phyloP scores from a whole-genome alignment of 352 stramenopile species.

The Aphanomyces cochlioides region DNA sequence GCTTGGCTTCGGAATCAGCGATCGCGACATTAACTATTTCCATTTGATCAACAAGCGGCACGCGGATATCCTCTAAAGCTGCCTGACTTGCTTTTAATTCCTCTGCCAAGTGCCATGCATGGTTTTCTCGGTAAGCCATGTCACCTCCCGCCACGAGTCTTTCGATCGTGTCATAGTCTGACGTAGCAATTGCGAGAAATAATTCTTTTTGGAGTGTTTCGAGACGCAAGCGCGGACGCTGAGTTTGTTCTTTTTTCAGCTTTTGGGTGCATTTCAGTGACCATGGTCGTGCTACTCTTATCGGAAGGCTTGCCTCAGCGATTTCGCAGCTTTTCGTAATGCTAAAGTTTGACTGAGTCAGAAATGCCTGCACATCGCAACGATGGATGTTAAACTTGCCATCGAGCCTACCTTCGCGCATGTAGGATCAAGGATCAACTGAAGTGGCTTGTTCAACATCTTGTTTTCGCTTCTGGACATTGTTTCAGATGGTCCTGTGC shows the following conservation, averaged over 20 bases:
- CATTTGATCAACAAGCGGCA: constrained; percentile 46
- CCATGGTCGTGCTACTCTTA: constrained; percentile 57
- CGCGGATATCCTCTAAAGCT: constrained; percentile 22
- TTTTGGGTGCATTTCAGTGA: constrained; percentile 55
- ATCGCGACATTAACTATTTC: constrained; percentile 62
- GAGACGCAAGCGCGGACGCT: neutral
- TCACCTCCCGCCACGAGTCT: constrained; percentile 17
- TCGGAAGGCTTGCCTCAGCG: constrained; percentile 71
- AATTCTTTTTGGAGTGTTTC: constrained; percentile 44
- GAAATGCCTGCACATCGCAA: constrained; percentile 53
- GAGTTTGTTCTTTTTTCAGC: neutral
- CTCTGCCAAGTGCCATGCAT: constrained; percentile 23
- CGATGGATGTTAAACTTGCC: neutral
- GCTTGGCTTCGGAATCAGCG: constrained; percentile 68
- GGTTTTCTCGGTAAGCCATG: constrained; percentile 26
- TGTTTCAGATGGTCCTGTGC: constrained; percentile 62
- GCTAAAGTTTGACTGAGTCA: constrained; percentile 60
- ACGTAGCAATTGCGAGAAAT: constrained; percentile 65
- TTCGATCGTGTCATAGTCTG: constrained; percentile 49
- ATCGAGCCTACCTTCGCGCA: constrained; percentile 60
- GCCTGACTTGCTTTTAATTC: constrained; percentile 34
- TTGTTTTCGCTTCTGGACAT: constrained; percentile 45
- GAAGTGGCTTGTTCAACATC: constrained; percentile 60
- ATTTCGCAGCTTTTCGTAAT: constrained; percentile 58
- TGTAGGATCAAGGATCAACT: constrained; percentile 55